Base-by-base conservation (phyloP, 2,329 filamentous ascomycete genomes). In the Colletotrichum shisoi region DNA sequence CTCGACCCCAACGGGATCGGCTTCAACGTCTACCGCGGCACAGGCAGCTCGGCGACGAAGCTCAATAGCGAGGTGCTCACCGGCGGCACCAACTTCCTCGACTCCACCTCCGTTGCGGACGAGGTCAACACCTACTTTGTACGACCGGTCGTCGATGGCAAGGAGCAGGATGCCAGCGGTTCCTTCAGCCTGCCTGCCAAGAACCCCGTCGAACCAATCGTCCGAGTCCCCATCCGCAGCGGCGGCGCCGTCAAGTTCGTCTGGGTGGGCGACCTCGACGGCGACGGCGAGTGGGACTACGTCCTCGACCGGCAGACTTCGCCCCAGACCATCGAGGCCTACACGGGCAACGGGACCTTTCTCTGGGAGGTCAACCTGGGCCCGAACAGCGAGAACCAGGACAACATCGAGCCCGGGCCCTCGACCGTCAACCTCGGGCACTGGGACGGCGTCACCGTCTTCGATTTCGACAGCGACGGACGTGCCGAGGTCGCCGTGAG, bases 231-330 rank as follows among this genome's bases (percentile, higher is more conserved):
- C 2, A 58, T 73, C 19, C 59, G 59, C 1, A 39, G 51, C 1
- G 67, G 69, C 0, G 71, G 70, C 0, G 61, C 70, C 8, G 70
- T 73, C 54, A 71, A 71, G 39, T 73, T 71, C 19, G 51, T 71
- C 39, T 73, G 71, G 72, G 72, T 73, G 15, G 72, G 72, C 13
- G 71, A 73, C 39, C 66, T 73, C 4, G 66, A 72, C 8, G 69
- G 71, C 24, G 71, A 73, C 9, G 70, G 71, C 2, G 70, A 73
- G 15, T 73, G 67, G 42, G 70, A 72, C 34, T 73, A 65, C 46
- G 68, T 72, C 17, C 31, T 73, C 5, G 71, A 72, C 45, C 62
- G 70, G 17, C 69, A 72, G 12, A 71, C 70, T 4, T 66, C 66
- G 5, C 62, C 66, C 6, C 66, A 68, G 52, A 34, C 51, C 0